Base-by-base conservation (phyloP, 306 rosid species). In the Prunus salicina region DNA sequence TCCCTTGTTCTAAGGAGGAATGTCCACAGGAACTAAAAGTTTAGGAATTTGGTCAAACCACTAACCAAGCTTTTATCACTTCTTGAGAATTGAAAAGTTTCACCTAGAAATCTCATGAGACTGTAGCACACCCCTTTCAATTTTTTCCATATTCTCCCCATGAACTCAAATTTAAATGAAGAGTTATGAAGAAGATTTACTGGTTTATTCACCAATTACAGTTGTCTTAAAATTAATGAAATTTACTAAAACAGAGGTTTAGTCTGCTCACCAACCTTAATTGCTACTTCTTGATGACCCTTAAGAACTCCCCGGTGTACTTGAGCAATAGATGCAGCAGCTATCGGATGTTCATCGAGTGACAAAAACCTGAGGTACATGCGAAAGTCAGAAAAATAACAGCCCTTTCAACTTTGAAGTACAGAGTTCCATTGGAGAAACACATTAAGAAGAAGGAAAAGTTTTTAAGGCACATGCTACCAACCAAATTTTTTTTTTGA, bases 251-350 rank as follows among this genome's bases (percentile, higher is more conserved):
- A 51, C 52, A 46, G 64, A 69, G 16, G 43, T 28, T 57, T 64
- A 75, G 75, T 55, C 30, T 12, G 24, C 50, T 63, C 58, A 82
- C 96, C 75, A 86, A 93, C 98, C 98, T 93, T 93, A 82, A 93
- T 80, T 74, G 96, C 98, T 28, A 90, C 97, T 86, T 87, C 93
- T 74, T 88, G 87, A 73, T 86, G 86, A 77, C 79, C 85, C 79
- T 83, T 93, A 79, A 88, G 77, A 71, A 90, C 85, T 30, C 89
- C 98, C 72, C 18, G 87, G 81, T 93, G 96, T 57, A 93, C 98
- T 83, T 93, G 98, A 78, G 97, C 97, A 84, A 93, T 88, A 73
- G 98, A 93, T 34, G 98, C 97, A 74, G 98, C 96, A 56, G 97
- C 98, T 67, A 90, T 72, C 51, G 98, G 96, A 62, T 81, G 84